phyloP scores from a whole-genome alignment of 176 grass and related monocot species.

The Cenchrus americanus region DNA sequence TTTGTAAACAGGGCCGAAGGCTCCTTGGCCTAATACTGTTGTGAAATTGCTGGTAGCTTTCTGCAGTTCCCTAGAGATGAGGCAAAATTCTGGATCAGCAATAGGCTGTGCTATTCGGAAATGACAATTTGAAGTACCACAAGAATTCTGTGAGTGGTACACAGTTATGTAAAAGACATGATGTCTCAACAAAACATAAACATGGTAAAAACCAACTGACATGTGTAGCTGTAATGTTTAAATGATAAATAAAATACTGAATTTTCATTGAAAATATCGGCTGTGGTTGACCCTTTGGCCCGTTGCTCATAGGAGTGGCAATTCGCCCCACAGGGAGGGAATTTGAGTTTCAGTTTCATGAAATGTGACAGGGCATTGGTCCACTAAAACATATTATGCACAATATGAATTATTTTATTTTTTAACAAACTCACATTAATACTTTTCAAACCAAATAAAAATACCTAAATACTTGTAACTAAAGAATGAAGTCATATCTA shows the following conservation, averaged over 20 bases:
- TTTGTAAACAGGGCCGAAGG: constrained; percentile 95
- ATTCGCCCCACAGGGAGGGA: not conserved
- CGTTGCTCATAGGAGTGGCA: not conserved
- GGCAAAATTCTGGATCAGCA: constrained; percentile 20
- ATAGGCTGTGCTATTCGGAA: not conserved
- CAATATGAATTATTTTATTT: not conserved
- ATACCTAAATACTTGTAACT: not conserved
- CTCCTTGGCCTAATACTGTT: constrained; percentile 83
- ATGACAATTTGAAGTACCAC: not conserved
- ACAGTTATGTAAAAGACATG: not conserved
- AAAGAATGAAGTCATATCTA: not conserved
- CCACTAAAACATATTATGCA: not conserved
- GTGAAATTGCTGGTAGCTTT: constrained; percentile 94
- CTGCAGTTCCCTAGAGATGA: constrained; percentile 74
- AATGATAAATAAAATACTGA: constrained; percentile 1
- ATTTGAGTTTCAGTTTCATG: not conserved
- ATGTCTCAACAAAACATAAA: not conserved
- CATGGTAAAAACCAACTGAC: not conserved
- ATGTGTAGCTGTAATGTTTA: not conserved
- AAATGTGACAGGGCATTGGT: not conserved
- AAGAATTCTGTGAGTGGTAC: not conserved
- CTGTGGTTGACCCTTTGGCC: not conserved
- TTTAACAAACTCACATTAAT: not conserved
- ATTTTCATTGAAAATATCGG: not conserved
- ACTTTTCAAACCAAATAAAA: not conserved